Conservation (phyloP, 495 filamentous ascomycete species). For the Talaromyces wortmannii region DNA sequence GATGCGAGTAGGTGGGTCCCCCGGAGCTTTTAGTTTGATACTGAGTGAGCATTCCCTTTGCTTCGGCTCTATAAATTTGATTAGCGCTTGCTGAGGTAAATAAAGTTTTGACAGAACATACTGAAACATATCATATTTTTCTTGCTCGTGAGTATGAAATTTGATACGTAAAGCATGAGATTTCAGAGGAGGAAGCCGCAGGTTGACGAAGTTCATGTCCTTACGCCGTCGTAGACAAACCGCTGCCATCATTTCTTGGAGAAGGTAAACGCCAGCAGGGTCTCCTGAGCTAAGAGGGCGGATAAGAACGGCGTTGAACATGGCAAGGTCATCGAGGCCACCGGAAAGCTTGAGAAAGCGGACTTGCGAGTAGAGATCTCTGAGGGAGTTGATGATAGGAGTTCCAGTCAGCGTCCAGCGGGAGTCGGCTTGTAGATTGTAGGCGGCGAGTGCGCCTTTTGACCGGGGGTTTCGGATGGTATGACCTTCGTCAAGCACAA, state of each 20-base stretch:
- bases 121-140: constrained; percentile 76
- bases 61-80: constrained; percentile 49
- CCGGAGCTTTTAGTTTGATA: constrained; percentile 44
- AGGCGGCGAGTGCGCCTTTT: constrained; percentile 62
- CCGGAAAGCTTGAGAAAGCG: constrained; percentile 74
- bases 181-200: constrained; percentile 69
- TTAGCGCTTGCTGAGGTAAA: constrained; percentile 11
- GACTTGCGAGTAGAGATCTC: constrained; percentile 75
- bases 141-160: constrained; percentile 67
- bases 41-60: constrained; percentile 60
- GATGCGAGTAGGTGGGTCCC: constrained; percentile 49
- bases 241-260: constrained; percentile 75
- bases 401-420: constrained; percentile 83
- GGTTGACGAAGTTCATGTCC: constrained; percentile 83
- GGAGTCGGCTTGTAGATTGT: constrained; percentile 57
- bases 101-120: constrained; percentile 17
- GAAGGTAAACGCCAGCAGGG: constrained; percentile 50
- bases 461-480: constrained; percentile 73
- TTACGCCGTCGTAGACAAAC: constrained; percentile 81
- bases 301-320: constrained; percentile 72
- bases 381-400: constrained; percentile 70
- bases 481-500: constrained; percentile 87
- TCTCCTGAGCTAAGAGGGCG: constrained; percentile 60
- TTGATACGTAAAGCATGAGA: constrained; percentile 76
- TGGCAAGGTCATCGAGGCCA: constrained; percentile 63